Evolutionary conservation across 2,329 filamentous ascomycete species (phyloP).

Genomic region (Grosmannia clavigera): DNA sequence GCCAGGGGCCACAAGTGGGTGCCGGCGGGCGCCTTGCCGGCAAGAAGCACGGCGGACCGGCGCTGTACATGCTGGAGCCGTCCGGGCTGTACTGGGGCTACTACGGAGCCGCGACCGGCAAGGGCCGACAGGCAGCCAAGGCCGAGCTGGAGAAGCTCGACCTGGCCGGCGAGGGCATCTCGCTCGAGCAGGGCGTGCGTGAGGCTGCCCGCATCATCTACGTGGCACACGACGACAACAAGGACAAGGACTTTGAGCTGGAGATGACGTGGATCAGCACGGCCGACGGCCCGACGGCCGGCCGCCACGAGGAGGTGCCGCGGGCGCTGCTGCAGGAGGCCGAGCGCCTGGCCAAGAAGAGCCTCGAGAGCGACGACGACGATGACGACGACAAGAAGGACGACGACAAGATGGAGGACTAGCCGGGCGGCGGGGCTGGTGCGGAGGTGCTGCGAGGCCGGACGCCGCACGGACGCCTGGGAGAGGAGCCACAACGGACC

Average conservation of each 20-base stretch:
- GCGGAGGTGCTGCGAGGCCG: too few species aligned
- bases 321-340: constrained; percentile 85
- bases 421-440: constrained; percentile 19
- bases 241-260: constrained; percentile 98
- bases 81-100: constrained; percentile 98
- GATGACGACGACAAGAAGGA: constrained; percentile 55
- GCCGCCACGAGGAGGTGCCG: constrained; percentile 84
- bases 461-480: too few species aligned
- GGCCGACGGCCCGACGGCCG: constrained; percentile 76
- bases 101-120: constrained; percentile 94
- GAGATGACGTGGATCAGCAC: constrained; percentile 98
- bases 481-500: too few species aligned
- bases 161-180: constrained; percentile 62
- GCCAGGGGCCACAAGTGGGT: constrained; percentile 63
- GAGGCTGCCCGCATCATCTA: constrained; percentile 96
- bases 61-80: constrained; percentile 97
- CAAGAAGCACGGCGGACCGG: constrained; percentile 75
- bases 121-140: constrained; percentile 93
- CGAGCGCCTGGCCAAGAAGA: constrained; percentile 82
- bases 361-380: constrained; percentile 76
- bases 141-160: constrained; percentile 97
- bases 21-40: constrained; percentile 69
- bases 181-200: constrained; percentile 79
- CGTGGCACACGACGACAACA: constrained; percentile 95
- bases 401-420: constrained; percentile 85